Base-by-base conservation (phyloP, 495 filamentous ascomycete species). In the Lophium mytilinum region DNA sequence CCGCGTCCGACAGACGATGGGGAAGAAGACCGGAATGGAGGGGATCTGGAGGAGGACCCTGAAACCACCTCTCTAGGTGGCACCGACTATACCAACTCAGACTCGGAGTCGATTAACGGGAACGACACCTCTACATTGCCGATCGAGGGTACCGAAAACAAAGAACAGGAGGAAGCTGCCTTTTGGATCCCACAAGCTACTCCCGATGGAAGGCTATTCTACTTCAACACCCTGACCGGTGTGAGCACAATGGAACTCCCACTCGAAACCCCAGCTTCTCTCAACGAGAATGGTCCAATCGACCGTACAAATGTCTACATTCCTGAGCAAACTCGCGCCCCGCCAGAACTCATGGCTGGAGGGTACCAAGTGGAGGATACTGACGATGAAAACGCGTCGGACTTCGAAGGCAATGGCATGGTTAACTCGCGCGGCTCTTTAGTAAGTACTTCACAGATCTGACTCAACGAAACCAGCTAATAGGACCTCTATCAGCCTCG, bases 121-220 rank as follows among this genome's bases (percentile, higher is more conserved):
- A 58, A 67, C 52, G 72, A 80, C 37, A 79, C 78, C 21, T 76
- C 79, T 7, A 73, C 75, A 17, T 68, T 89, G 24, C 83, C 88
- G 6, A 80, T 88, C 15, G 89, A 94, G 60, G 84, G 84, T 14
- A 76, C 76, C 1, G 80, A 81, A 34, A 73, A 76, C 33, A 80
- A 75, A 47, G 84, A 87, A 55, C 85, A 88, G 71, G 91, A 94
- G 61, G 85, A 95, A 66, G 88, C 93, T 48, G 89, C 90, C 50
- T 97, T 93, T 69, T 98, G 93, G 93, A 96, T 98, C 64, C 94
- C 94, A 2, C 93, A 98, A 69, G 94, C 90, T 12, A 98, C 94
- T 4, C 84, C 89, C 0, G 89, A 96, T 68, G 93, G 93, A 48
- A 81, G 89, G 53, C 72, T 97, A n/a, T 97, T 90, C 68, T 98